Evolutionary conservation across 257 asterid genomes (phyloP).

Genomic region (Capsicum rhomboideum): DNA sequence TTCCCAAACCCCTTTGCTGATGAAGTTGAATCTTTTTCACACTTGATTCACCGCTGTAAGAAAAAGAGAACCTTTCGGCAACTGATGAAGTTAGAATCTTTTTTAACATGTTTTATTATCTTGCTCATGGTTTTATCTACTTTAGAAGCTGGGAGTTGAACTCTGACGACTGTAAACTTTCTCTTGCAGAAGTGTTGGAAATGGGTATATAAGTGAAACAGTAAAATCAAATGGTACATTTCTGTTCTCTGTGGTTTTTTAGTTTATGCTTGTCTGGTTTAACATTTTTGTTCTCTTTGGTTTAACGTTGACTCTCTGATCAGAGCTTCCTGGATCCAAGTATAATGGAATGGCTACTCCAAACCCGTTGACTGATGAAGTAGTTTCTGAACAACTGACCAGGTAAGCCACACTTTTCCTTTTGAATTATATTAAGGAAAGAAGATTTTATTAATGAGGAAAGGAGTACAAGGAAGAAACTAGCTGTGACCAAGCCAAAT

Average conservation of each 20-base stretch:
- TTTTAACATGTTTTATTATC: not conserved
- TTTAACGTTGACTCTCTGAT: not conserved
- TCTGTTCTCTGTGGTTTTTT: not conserved
- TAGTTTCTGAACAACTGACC: constrained; percentile 92
- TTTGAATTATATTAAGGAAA: not conserved
- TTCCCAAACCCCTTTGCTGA: not conserved
- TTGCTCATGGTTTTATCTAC: not conserved
- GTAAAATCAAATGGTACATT: constrained; percentile 13
- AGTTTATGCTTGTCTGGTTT: not conserved
- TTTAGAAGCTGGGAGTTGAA: not conserved
- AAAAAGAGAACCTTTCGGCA: not conserved
- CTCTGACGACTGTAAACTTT: not conserved
- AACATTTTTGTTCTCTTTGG: not conserved
- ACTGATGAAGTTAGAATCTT: not conserved
- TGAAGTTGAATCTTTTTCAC: not conserved
- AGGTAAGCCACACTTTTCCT: constrained; percentile 35
- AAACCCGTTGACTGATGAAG: constrained; percentile 73
- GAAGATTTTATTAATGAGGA: not conserved
- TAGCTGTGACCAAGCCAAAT: not conserved
- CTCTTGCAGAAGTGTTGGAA: constrained; percentile 11
- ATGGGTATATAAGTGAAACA: constrained; percentile 4
- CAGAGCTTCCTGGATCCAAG: constrained; percentile 20
- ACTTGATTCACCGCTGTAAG: not conserved
- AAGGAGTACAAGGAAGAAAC: not conserved
- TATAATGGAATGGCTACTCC: constrained; percentile 9